Conservation (phyloP, 164 flowering plant genomes). For the Echeveria elegans region DNA sequence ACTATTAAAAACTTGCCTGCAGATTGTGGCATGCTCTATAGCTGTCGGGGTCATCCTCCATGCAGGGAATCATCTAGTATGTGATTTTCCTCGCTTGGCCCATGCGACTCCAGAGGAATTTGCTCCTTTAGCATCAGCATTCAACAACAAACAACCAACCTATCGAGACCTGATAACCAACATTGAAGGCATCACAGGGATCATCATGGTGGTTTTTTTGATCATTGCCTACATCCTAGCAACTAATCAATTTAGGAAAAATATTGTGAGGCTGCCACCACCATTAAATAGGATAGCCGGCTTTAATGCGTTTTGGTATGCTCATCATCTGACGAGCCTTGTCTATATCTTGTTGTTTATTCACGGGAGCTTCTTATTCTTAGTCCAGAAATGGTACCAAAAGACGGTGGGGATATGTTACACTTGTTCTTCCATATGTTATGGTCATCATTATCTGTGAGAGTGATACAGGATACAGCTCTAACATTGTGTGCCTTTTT, state of each 20-base stretch:
- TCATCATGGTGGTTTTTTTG: slow-evolving; percentile 67
- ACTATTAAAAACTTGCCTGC: slow-evolving; percentile 9
- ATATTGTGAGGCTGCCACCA: slow-evolving; percentile 54
- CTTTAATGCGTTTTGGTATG: slow-evolving; percentile 96
- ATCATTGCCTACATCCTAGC: slow-evolving; percentile 65
- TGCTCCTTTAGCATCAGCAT: slow-evolving; percentile 43
- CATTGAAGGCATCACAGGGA: slow-evolving; percentile 66
- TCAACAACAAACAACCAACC: slow-evolving; percentile 47
- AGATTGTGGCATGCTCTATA: slow-evolving; percentile 71
- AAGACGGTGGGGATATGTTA: slow-evolving; percentile 54
- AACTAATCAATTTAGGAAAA: slow-evolving; percentile 45
- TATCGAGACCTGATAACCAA: slow-evolving; percentile 42
- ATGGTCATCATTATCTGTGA: background rate
- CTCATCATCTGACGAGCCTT: slow-evolving; percentile 75
- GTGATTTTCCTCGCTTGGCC: slow-evolving; percentile 74
- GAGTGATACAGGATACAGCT: background rate
- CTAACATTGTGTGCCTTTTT: background rate
- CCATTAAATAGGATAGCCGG: slow-evolving; percentile 82
- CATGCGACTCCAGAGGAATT: slow-evolving; percentile 46
- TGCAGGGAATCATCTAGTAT: slow-evolving; percentile 64
- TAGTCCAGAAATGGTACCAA: slow-evolving; percentile 72
- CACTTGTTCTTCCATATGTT: background rate
- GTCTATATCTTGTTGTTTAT: slow-evolving; percentile 71
- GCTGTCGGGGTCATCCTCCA: slow-evolving; percentile 50
- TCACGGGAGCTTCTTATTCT: slow-evolving; percentile 70